Percentiles rank a stretch among this genome's conserved stretches.
These are phyloP conservation scores for Themeda triandra DNA, from an alignment of 176 grass and related monocot genomes.

Conservation along the genomic window DNA sequence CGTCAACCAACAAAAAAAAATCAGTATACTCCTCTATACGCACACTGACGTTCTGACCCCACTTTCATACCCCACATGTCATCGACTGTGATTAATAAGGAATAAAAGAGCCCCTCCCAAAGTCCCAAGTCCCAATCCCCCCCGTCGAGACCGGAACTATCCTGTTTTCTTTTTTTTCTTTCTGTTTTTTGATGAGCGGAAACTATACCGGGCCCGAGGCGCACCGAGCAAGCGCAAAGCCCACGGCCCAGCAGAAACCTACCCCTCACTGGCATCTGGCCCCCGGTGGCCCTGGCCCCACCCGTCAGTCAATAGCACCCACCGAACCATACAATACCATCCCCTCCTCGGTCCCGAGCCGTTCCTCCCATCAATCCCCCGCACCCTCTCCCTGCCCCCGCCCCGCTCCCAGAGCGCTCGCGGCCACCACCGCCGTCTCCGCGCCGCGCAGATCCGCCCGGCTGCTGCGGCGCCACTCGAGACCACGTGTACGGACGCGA, in stretches of 20 bases:
- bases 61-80: neutral
- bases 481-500: conserved; percentile 15
- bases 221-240: neutral
- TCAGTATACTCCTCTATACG: neutral
- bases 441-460: conserved; percentile 37
- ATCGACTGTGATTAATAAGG: fast-evolving
- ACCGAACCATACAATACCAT: neutral
- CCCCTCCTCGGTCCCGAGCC: neutral
- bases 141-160: no score
- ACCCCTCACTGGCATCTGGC: neutral
- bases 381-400: neutral
- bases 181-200: no score
- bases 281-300: fast-evolving
- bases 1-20: neutral
- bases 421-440: conserved; percentile 19
- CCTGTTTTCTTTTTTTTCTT: no score
- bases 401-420: neutral
- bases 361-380: neutral
- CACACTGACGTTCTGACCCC: neutral
- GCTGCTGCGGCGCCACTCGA: neutral
- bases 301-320: neutral
- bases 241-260: conserved; percentile 5
- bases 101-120: no score
- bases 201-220: no score
- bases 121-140: no score